Evolutionary conservation across 225 moss, liverwort and hornwort genomes (phyloP), one percentile per base, ranked within the genome.

Genomic region (Sphagnum tenellum): DNA sequence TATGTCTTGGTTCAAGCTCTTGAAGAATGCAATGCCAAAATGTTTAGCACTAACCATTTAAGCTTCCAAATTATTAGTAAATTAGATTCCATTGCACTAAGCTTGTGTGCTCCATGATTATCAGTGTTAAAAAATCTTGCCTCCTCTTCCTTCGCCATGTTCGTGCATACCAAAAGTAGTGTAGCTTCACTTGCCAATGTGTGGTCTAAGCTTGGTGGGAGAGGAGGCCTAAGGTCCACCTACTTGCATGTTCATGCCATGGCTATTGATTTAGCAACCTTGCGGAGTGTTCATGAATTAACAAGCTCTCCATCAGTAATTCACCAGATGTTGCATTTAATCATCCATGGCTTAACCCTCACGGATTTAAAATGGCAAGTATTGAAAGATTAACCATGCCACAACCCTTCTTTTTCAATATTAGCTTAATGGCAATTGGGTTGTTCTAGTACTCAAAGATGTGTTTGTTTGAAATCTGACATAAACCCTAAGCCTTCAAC

Each of bases 211-310:
- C 9, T 63, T 10, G 69, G 11, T 12, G 47, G 48, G 10, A 12
- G 48, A 45, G 62, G 69, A 51, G 62, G 69, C 13, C 13, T 62
- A 5, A 48, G 9, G 48, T 61, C 69, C 14, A 47, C 60, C 13
- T n/a, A 53, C 45, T 69, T 45, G 61, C 59, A 48, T 48, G 50
- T 45, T 7, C 61, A 61, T 44, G 44, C 44, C 12, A 57, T 53
- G 52, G 62, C 69, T 69, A 62, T 5, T 51, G 50, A 69, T 2
- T 62, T 69, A 54, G 69, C 61, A 10, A 29, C 46, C 53, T 7
- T 45, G 44, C 9, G 62, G 13, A 51, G 50, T 63, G 4, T 63
- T 45, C 45, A 62, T 5, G 62, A 70, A 12, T 55, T 13, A 12
- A 47, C 29, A 3, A 46, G 54, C 44, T 63, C 50, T 29, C 53